Evolutionary conservation across 139 green algal genomes (phyloP), one percentile per base, ranked within the genome.

Genomic region (Chlamydomonas applanata): DNA sequence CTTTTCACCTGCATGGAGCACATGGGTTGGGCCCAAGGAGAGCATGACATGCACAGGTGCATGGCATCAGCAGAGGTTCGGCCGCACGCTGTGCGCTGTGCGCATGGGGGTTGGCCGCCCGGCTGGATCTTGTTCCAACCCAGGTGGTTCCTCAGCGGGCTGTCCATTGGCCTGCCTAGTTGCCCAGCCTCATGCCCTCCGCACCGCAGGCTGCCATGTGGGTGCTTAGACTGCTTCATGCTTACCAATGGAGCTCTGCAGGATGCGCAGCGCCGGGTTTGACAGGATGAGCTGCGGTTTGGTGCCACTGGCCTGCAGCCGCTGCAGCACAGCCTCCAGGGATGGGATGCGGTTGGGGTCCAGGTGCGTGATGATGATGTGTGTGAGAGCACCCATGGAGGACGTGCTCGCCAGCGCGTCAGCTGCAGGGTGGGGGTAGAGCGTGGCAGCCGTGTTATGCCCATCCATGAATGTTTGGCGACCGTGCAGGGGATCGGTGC

Each of bases 281-380:
- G 90, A 91, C 17, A 93, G 82, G 17, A 90, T 76, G 54, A 98
- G 64, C 75, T 91, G 69, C 53, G 96, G 74, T 30, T 34, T 60
- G n/a, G 22, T 34, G 24, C 44, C 63, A 0, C 24, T 67, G n/a
- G 67, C 40, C 36, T 53, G 62, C 34, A 79, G 17, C 40, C 45
- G 71, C n/a, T 11, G 32, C 72, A 98, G 81, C 77, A 98, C 59
- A 20, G 68, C 44, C 53, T 82, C 83, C 33, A 98, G 77, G 3
- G 86, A 84, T 7, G 86, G 73, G 36, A 97, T 76, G 32, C 62
- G 22, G 61, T 97, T 94, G 52, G 95, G 93, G 52, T 86, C 91
- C 59, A 98, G 65, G 52, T 97, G 91, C 3, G 90, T 95, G 30
- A 98, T 82, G 60, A 98, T 66, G 25, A 98, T 22, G 75, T 91